phyloP scores from a whole-genome alignment of 768 basidiomycete species.

The Mycena galericulata region DNA sequence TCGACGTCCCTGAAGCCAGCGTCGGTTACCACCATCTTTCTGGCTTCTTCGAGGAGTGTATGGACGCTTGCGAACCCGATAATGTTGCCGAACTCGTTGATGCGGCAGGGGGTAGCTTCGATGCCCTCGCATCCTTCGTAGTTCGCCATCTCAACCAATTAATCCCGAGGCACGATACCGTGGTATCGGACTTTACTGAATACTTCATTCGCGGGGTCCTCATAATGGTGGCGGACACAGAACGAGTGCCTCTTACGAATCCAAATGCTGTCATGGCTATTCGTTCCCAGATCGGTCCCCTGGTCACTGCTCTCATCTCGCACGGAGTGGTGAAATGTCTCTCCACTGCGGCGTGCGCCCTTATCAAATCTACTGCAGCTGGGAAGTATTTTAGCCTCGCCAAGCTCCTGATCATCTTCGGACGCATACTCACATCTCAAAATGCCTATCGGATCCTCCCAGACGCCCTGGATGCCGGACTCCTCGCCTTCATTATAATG shows the following conservation, averaged over 20 bases:
- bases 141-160: background rate
- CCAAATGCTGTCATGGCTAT: too few relatives aligned
- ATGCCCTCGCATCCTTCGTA: background rate
- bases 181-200: background rate
- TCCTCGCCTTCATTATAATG: background rate
- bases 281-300: background rate
- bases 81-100: background rate
- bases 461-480: background rate
- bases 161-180: background rate
- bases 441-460: background rate
- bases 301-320: background rate
- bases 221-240: background rate
- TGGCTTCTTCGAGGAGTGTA: background rate
- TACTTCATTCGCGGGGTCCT: background rate
- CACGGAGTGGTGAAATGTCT: background rate
- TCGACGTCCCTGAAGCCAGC: background rate
- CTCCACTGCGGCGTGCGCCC: background rate
- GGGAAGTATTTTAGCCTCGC: background rate
- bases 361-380: background rate
- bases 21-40: background rate
- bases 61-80: background rate
- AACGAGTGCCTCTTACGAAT: background rate
- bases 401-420: background rate
- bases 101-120: background rate
- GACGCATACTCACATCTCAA: background rate